Conservation (phyloP, 164 flowering plant genomes). For the Echeveria elegans region DNA sequence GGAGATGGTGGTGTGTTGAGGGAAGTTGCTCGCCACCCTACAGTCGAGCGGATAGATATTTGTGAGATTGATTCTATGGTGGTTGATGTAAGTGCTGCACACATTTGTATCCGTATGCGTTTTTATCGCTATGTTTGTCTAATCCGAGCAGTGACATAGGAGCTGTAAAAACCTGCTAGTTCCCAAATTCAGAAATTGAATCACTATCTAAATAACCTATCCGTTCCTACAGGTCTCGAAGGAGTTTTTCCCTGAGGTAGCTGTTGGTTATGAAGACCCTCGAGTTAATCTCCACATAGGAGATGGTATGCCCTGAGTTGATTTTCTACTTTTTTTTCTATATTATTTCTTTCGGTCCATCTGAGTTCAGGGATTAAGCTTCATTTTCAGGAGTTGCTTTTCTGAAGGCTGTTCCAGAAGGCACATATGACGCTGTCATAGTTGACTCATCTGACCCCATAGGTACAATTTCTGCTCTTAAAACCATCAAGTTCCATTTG, state of each 20-base stretch:
- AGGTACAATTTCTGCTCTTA: too few species aligned
- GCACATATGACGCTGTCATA: too few species aligned
- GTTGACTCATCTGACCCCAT: too few species aligned
- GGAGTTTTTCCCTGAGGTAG: not conserved
- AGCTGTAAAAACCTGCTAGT: not conserved
- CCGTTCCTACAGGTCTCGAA: not conserved
- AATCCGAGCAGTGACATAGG: too few species aligned
- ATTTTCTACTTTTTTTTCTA: not conserved
- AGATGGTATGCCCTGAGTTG: not conserved
- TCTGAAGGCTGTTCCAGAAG: too few species aligned
- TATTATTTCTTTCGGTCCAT: too few species aligned
- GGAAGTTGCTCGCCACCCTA: conserved; percentile 87
- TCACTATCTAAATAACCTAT: not conserved
- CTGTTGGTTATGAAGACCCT: not conserved
- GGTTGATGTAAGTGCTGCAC: conserved; percentile 43
- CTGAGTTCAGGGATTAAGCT: too few species aligned
- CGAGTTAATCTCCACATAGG: not conserved
- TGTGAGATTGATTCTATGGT: conserved; percentile 97
- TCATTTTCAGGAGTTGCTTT: too few species aligned
- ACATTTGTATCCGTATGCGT: not conserved
- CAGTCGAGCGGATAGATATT: conserved; percentile 82
- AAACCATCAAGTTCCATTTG: too few species aligned
- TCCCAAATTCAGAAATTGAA: too few species aligned
- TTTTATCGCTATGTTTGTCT: not conserved
- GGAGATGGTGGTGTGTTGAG: conserved; percentile 57